These are phyloP conservation scores for Cryptococcus sp. DNA, from an alignment of 1,284 basidiomycete species.

Conservation along the genomic window DNA sequence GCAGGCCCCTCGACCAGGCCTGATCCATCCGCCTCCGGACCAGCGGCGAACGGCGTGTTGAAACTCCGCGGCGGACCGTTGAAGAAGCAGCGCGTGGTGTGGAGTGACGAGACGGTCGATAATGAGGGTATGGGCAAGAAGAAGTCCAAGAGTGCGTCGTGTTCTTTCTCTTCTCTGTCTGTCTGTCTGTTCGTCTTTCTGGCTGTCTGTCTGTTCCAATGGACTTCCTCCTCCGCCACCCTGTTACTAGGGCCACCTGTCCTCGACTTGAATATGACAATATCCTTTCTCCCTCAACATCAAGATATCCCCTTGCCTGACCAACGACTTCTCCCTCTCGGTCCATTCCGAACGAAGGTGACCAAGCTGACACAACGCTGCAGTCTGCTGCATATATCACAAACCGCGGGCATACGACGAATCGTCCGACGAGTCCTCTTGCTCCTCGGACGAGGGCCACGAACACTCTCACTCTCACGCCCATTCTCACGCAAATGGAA, in stretches of 20 bases:
- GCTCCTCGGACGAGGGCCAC: constrained; percentile 39
- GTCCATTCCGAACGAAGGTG: background rate
- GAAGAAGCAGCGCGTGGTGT: constrained; percentile 48
- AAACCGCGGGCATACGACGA: constrained; percentile 55
- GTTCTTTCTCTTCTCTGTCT: background rate
- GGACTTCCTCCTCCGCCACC: background rate
- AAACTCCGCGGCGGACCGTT: constrained; percentile 48
- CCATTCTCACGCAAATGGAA: constrained; percentile 2
- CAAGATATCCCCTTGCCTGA: background rate
- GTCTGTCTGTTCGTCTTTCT: too few species aligned
- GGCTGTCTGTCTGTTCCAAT: background rate
- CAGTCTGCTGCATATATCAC: constrained; percentile 59
- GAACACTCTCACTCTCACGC: constrained; percentile 8
- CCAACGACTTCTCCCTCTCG: background rate
- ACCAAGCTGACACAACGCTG: background rate
- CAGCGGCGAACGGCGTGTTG: constrained; percentile 38
- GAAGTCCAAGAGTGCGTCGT: constrained; percentile 56
- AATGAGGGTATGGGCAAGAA: constrained; percentile 57
- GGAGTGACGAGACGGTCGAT: constrained; percentile 55
- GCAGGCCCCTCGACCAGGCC: constrained; percentile 11
- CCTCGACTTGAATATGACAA: background rate
- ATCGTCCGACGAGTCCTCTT: constrained; percentile 53
- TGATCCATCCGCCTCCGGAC: constrained; percentile 9
- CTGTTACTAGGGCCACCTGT: background rate
- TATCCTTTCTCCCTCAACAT: too few species aligned